Base-by-base conservation (phyloP, 2,329 filamentous ascomycete genomes). In the Fusarium multiceps region DNA sequence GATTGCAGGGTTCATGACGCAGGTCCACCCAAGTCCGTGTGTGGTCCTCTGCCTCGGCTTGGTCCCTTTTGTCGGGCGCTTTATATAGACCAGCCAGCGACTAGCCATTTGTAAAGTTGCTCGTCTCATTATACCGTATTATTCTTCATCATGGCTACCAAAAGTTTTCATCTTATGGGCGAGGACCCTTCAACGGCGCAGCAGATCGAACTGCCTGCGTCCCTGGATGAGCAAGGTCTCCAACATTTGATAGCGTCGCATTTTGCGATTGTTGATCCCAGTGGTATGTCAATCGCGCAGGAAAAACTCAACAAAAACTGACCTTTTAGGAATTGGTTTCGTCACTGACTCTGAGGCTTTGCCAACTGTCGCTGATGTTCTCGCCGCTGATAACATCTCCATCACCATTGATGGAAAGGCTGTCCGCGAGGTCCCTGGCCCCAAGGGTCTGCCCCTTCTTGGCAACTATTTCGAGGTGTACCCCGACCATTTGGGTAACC, bases 401-500 rank as follows among this genome's bases (percentile, higher is more conserved):
- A 79, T 87, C 66, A 82, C 80, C 7, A 80, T 88, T 18, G 85
- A 87, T 59, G 84, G 85, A 23, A 80, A 84, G 40, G 72, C 79
- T 6, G 82, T 87, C 9, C 83, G 82, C 3, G 78, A 83, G 4
- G 76, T 88, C 10, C 87, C 85, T 4, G 86, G 87, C 0, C 84
- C 86, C 7, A 77, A 75, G 20, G 82, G 80, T 7, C 76, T 85
- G 2, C 83, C 84, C 4, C 78, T 82, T n/a, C 76, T 88, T 5
- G 87, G 87, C 21, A 87, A 83, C 69, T 86, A 82, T 75, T 84
- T 85, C 46, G 85, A 88, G 63, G 76, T 88, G 12, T 89, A 82
- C 69, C 87, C 87, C 0, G 87, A 89, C 66, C 86, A 87, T 62
- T 79, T 89, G 2, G 86, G 87, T 5, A 88, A 88, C 74, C 83